Conservation (phyloP, 306 rosid genomes). For the Sesbania bispinosa region DNA sequence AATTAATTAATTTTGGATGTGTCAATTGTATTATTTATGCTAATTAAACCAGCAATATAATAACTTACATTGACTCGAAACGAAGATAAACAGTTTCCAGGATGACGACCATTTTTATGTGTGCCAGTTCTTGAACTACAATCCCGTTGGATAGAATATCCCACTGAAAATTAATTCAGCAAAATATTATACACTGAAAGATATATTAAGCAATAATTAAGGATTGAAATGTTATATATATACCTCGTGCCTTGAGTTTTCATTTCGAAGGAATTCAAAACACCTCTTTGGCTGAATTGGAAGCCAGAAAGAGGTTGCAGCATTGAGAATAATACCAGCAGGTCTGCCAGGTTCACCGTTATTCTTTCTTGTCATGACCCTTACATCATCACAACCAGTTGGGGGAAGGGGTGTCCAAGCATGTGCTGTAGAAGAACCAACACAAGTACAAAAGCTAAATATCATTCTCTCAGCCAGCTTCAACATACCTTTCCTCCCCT, state of each 20-base stretch:
- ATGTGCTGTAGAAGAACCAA: conserved; percentile 78
- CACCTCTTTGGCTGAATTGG: conserved; percentile 60
- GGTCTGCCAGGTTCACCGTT: conserved; percentile 78
- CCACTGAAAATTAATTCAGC: conserved; percentile 60
- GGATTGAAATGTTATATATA: background rate
- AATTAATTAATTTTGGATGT: too few relatives aligned
- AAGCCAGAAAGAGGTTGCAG: conserved; percentile 82
- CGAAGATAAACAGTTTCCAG: conserved; percentile 63
- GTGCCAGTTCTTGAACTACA: conserved; percentile 67
- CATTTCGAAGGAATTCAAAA: conserved; percentile 64
- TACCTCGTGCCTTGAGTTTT: conserved; percentile 67
- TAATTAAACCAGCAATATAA: background rate
- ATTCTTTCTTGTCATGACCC: too few relatives aligned
- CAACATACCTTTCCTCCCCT: conserved; percentile 81
- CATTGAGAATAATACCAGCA: conserved; percentile 62
- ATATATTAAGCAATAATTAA: too few relatives aligned
- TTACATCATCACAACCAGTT: conserved; percentile 62
- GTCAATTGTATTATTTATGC: too few relatives aligned
- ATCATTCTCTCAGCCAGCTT: conserved; percentile 86
- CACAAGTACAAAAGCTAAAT: conserved; percentile 70
- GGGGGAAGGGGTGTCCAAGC: conserved; percentile 77
- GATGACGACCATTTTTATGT: conserved; percentile 75
- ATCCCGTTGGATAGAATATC: conserved; percentile 83
- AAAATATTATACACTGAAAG: background rate
- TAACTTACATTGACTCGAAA: conserved; percentile 64